phyloP scores from a whole-genome alignment of 305 asterid species.

The Salvia sclarea region DNA sequence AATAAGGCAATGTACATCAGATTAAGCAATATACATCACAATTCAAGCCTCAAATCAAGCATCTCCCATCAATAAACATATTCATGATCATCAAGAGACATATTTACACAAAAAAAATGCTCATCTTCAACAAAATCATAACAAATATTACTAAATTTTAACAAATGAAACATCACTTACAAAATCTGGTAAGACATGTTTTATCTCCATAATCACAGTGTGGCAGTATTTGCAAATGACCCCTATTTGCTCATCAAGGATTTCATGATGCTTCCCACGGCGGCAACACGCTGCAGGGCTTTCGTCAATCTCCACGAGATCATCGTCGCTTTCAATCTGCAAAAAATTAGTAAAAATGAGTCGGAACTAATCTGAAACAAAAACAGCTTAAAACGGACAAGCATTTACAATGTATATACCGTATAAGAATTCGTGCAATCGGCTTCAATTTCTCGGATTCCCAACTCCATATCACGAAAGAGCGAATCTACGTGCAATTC shows the following conservation, averaged over 20 bases:
- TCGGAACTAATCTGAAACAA: background rate
- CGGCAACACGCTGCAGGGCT: slow-evolving; percentile 45
- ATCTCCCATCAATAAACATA: background rate
- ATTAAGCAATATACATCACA: no score
- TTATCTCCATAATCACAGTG: slow-evolving; percentile 50
- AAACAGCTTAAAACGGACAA: background rate
- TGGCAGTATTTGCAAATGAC: slow-evolving; percentile 52
- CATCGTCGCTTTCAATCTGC: slow-evolving; percentile 40
- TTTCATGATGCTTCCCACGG: slow-evolving; percentile 51
- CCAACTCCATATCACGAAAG: slow-evolving; percentile 43
- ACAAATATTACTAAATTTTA: background rate
- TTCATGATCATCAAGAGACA: background rate
- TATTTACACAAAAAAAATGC: no score
- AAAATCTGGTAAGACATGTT: slow-evolving; percentile 59
- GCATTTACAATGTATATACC: slow-evolving; percentile 31
- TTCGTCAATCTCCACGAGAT: slow-evolving; percentile 18
- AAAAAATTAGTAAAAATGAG: slow-evolving; percentile 2
- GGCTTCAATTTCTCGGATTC: slow-evolving; percentile 32
- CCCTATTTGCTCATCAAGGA: slow-evolving; percentile 72
- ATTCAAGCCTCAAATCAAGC: no score
- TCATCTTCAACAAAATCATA: no score
- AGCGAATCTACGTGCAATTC: slow-evolving; percentile 43
- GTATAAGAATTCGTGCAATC: slow-evolving; percentile 2
- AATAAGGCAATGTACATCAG: no score
- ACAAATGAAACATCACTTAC: slow-evolving; percentile 42